Conservation (phyloP, 2,329 filamentous ascomycete genomes). For the Teratosphaeria pseudoeucalypti region DNA sequence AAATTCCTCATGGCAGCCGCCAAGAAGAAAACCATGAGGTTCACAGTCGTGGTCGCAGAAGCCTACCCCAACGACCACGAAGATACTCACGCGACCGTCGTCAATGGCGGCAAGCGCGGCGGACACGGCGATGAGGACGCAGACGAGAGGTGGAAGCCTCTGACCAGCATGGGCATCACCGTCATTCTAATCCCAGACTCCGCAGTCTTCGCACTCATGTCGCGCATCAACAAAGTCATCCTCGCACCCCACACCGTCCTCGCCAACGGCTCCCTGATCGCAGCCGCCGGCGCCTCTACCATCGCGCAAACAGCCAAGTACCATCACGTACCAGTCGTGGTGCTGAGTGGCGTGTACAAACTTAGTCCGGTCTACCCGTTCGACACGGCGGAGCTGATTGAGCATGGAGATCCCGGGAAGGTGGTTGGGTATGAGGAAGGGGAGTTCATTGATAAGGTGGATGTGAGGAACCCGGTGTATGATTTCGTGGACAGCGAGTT, state of each 20-base stretch:
- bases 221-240: constrained; percentile 89
- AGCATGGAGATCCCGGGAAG: constrained; percentile 72
- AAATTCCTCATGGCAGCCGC: constrained; percentile 82
- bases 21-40: constrained; percentile 61
- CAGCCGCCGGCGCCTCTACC: constrained; percentile 70
- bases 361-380: constrained; percentile 83
- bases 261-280: constrained; percentile 76
- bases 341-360: constrained; percentile 86
- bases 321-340: constrained; percentile 74
- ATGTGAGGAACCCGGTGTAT: constrained; percentile 67
- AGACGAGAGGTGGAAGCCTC: constrained; percentile 59
- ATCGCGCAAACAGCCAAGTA: constrained; percentile 78
- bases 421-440: constrained; percentile 72
- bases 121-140: constrained; percentile 36
- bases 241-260: constrained; percentile 79
- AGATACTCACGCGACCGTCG: constrained; percentile 50
- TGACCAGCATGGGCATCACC: constrained; percentile 66
- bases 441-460: constrained; percentile 63
- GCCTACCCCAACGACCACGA: constrained; percentile 59
- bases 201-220: constrained; percentile 87
- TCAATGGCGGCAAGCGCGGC: constrained; percentile 41
- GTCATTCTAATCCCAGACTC: constrained; percentile 78
- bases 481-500: constrained; percentile 72
- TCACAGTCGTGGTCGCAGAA: constrained; percentile 79
- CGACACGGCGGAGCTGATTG: constrained; percentile 64